A percentile compares a stretch with the other conserved stretches of the same genome.
Conservation (phyloP, 2,329 filamentous ascomycete species). For the Fusarium armeniacum region DNA sequence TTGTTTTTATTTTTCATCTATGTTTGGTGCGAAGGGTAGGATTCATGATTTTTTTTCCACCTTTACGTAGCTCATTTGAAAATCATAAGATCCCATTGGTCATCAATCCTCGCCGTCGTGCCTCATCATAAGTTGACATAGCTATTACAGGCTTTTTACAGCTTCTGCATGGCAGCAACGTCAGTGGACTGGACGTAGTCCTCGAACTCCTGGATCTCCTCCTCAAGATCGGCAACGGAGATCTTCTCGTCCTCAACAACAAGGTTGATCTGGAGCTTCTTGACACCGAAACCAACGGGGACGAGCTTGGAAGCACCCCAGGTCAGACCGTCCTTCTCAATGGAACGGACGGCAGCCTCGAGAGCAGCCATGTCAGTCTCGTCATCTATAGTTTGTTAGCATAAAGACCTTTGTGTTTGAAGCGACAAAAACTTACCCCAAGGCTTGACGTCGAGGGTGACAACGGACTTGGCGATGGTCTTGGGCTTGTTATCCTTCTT, state of each 20-base stretch:
- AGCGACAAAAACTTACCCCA: conserved; percentile 80
- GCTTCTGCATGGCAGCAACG: conserved; percentile 91
- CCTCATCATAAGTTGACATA: conserved; percentile 50
- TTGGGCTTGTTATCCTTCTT: conserved; percentile 97
- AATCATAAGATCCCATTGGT: conserved; percentile 46
- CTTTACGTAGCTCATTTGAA: conserved; percentile 47
- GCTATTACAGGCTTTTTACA: conserved; percentile 68
- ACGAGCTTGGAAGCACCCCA: conserved; percentile 95
- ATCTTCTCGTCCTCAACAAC: conserved; percentile 98
- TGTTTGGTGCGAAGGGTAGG: conserved; percentile 42
- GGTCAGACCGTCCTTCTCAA: conserved; percentile 93
- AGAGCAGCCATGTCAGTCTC: conserved; percentile 92
- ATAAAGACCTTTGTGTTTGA: not conserved
- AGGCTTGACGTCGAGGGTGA: conserved; percentile 97
- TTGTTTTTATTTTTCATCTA: conserved; percentile 46
- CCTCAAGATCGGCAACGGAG: conserved; percentile 87
- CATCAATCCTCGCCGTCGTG: conserved; percentile 53
- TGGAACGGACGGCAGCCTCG: conserved; percentile 82
- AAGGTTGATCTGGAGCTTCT: conserved; percentile 99
- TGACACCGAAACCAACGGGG: conserved; percentile 95
- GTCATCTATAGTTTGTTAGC: conserved; percentile 72
- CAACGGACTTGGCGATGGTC: conserved; percentile 93
- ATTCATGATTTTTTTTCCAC: conserved; percentile 45
- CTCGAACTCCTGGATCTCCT: conserved; percentile 85
- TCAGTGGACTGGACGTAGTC: conserved; percentile 97